A percentile compares a stretch with the other conserved stretches of the same genome.
phyloP scores from a whole-genome alignment of 495 filamentous ascomycete genomes.

The Xylaria flabelliformis region DNA sequence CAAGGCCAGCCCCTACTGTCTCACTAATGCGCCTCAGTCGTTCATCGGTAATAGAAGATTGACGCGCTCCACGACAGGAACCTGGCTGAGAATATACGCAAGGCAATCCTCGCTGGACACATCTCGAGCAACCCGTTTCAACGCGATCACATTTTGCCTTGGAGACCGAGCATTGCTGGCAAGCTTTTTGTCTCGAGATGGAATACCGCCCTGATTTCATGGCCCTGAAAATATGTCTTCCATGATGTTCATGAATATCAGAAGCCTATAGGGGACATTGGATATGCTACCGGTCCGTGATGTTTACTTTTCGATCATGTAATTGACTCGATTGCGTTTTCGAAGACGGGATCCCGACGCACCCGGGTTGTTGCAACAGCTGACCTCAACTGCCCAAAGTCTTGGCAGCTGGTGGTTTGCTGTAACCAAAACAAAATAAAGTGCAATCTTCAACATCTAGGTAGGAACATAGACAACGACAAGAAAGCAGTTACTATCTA shows the following conservation, averaged over 20 bases:
- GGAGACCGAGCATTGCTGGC: constrained; percentile 48
- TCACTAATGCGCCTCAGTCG: background rate
- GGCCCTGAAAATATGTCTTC: background rate
- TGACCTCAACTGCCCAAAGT: background rate
- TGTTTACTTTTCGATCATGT: background rate
- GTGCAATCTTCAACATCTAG: background rate
- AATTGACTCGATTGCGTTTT: background rate
- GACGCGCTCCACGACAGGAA: background rate
- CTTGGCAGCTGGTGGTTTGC: background rate
- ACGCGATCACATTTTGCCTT: constrained; percentile 54
- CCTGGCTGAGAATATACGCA: constrained; percentile 31
- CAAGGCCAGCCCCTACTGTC: background rate
- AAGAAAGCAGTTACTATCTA: background rate
- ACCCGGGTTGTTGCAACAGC: background rate
- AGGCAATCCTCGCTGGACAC: constrained; percentile 29
- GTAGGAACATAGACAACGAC: background rate
- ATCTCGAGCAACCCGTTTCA: constrained; percentile 43
- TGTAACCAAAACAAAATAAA: background rate
- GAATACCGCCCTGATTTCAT: constrained; percentile 50
- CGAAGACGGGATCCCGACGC: background rate
- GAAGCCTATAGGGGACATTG: background rate
- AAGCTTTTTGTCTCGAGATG: constrained; percentile 52
- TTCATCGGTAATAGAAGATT: background rate
- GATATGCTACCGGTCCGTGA: background rate
- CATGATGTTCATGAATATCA: background rate